Conservation (phyloP, 768 basidiomycete species). For the Suillus subaureus region DNA sequence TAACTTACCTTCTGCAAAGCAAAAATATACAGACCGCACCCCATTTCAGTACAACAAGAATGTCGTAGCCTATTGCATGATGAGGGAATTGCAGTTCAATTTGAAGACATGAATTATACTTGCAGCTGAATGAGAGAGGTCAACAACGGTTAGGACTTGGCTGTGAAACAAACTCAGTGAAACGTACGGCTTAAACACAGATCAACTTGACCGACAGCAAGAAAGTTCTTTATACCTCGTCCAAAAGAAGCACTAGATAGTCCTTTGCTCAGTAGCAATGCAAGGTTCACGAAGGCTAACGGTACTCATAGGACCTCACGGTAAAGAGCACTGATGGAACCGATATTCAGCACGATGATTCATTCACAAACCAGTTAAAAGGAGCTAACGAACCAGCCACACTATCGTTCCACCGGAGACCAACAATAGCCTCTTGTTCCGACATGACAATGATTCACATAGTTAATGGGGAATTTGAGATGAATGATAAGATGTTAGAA, state of each 20-base stretch:
- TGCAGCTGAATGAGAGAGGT: not conserved
- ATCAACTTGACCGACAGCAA: not conserved
- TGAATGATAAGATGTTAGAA: not conserved
- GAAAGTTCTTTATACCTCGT: not conserved
- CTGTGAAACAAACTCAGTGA: not conserved
- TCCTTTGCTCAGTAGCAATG: not conserved
- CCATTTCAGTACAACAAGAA: not conserved
- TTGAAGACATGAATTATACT: not conserved
- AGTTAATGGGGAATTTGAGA: not conserved
- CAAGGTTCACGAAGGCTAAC: not conserved
- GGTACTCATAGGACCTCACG: not conserved
- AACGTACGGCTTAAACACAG: not conserved
- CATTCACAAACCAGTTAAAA: not conserved
- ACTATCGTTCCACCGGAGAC: not conserved
- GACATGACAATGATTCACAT: not conserved
- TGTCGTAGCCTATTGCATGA: not conserved
- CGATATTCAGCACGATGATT: not conserved
- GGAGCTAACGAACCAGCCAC: not conserved
- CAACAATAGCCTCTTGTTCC: not conserved
- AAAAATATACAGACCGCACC: not conserved
- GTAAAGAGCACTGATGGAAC: not conserved
- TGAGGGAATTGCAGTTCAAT: not conserved
- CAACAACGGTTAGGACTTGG: no score
- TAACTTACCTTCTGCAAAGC: constrained; percentile 1
- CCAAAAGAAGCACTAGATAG: not conserved